Evolutionary conservation across 2,329 filamentous ascomycete species (phyloP).

Genomic region (Esteya vermicola): DNA sequence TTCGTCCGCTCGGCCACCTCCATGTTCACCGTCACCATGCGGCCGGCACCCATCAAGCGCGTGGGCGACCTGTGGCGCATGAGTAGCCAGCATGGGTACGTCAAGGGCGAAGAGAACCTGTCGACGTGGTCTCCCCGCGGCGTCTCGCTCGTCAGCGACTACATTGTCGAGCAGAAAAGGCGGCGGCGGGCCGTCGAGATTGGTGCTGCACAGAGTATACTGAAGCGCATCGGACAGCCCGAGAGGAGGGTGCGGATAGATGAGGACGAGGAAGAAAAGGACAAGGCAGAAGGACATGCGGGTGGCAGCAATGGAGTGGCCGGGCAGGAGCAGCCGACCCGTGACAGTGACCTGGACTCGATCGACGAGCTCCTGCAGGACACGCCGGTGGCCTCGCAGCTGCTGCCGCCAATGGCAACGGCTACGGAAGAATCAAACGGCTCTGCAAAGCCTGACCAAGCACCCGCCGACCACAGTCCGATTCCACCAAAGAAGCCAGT

Average conservation of each 20-base stretch:
- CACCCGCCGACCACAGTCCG: conserved; percentile 11
- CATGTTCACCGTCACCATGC: conserved; percentile 76
- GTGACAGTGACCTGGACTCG: conserved; percentile 26
- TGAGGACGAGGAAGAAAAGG: conserved; percentile 13
- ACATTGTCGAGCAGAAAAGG: conserved; percentile 60
- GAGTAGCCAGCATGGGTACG: conserved; percentile 87
- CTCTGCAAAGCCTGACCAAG: neutral
- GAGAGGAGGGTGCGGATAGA: conserved; percentile 21
- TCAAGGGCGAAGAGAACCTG: conserved; percentile 86
- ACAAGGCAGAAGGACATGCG: neutral
- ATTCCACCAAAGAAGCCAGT: too few species aligned
- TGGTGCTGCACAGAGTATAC: conserved; percentile 54
- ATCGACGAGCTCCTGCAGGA: conserved; percentile 46
- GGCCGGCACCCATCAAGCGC: conserved; percentile 78
- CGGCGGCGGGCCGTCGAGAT: conserved; percentile 65
- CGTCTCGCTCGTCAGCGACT: conserved; percentile 83
- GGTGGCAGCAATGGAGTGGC: neutral
- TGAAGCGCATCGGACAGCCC: conserved; percentile 43
- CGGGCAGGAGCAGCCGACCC: neutral
- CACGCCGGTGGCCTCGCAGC: conserved; percentile 36
- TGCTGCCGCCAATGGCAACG: too few species aligned
- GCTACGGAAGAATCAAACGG: neutral
- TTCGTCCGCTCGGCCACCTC: conserved; percentile 77
- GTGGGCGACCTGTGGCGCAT: conserved; percentile 92
- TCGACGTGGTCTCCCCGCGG: conserved; percentile 77